These are phyloP conservation scores for Dactylellina drechsleri DNA, from an alignment of 2,329 filamentous ascomycete species.

Conservation along the genomic window DNA sequence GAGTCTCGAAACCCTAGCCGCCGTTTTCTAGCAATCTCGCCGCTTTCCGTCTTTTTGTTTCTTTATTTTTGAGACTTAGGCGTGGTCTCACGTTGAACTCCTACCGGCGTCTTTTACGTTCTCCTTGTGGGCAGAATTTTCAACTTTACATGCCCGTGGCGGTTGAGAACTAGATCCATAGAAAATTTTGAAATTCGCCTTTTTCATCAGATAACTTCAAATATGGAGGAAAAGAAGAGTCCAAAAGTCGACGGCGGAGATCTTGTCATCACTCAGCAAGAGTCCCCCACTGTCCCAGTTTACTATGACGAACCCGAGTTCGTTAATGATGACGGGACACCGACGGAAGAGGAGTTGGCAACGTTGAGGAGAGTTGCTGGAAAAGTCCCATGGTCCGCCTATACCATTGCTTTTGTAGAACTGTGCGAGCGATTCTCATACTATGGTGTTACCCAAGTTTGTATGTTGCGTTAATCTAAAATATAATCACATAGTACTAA, in stretches of 20 bases:
- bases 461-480: constrained; percentile 63
- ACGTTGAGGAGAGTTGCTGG: constrained; percentile 67
- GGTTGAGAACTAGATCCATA: too few species aligned
- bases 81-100: constrained; percentile 19
- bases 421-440: constrained; percentile 70
- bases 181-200: too few species aligned
- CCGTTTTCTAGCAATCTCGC: constrained; percentile 16
- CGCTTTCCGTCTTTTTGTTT: constrained; percentile 10
- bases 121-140: not conserved
- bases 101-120: not conserved
- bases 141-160: too few species aligned
- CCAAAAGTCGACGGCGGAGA: constrained; percentile 43
- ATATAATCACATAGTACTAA: not conserved
- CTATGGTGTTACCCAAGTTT: constrained; percentile 71
- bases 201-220: not conserved
- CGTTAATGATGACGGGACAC: constrained; percentile 57
- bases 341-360: constrained; percentile 66
- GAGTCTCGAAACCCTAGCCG: constrained; percentile 16
- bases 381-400: constrained; percentile 68
- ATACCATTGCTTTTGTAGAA: constrained; percentile 69
- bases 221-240: constrained; percentile 37
- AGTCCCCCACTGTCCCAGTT: constrained; percentile 39
- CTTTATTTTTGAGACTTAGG: constrained; percentile 22
- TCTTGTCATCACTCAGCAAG: constrained; percentile 38
- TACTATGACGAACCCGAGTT: constrained; percentile 51